These are phyloP conservation scores for Alternaria gaisen DNA, from an alignment of 2,329 filamentous ascomycete species.

Conservation along the genomic window DNA sequence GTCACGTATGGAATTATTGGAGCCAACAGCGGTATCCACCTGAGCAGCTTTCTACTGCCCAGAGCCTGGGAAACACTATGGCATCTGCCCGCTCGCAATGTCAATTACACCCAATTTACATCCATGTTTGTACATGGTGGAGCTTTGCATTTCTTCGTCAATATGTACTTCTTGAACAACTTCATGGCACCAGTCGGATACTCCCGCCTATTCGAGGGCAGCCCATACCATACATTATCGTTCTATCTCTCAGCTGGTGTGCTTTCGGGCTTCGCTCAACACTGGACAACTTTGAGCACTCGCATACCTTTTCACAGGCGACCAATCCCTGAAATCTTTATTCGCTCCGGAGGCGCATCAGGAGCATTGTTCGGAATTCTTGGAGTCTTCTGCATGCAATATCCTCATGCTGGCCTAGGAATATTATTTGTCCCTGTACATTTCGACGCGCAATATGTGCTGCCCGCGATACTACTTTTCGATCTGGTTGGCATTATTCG, in stretches of 20 bases:
- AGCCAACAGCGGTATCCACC: constrained; percentile 38
- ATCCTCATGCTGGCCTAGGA: constrained; percentile 40
- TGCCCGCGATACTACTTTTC: constrained; percentile 45
- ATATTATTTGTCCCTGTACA: constrained; percentile 45
- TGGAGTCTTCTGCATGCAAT: constrained; percentile 44
- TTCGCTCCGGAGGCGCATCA: constrained; percentile 45
- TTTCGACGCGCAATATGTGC: constrained; percentile 43
- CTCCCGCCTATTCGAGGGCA: constrained; percentile 42
- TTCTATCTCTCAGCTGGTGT: constrained; percentile 45
- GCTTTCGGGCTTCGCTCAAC: constrained; percentile 43
- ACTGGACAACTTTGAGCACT: constrained; percentile 30
- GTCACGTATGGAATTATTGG: constrained; percentile 41
- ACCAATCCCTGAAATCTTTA: constrained; percentile 33
- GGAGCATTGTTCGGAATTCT: constrained; percentile 46
- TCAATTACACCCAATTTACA: constrained; percentile 43
- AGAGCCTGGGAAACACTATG: constrained; percentile 38
- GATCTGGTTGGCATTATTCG: constrained; percentile 44
- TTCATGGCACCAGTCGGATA: constrained; percentile 43
- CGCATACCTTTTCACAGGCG: constrained; percentile 31
- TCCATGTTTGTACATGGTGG: constrained; percentile 38
- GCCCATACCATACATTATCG: constrained; percentile 38
- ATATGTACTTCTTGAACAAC: constrained; percentile 39
- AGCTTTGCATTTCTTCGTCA: constrained; percentile 25
- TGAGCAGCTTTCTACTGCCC: constrained; percentile 34
- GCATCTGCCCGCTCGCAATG: constrained; percentile 42